Base-by-base conservation (phyloP, 495 filamentous ascomycete species). In the Penicillium canescens region DNA sequence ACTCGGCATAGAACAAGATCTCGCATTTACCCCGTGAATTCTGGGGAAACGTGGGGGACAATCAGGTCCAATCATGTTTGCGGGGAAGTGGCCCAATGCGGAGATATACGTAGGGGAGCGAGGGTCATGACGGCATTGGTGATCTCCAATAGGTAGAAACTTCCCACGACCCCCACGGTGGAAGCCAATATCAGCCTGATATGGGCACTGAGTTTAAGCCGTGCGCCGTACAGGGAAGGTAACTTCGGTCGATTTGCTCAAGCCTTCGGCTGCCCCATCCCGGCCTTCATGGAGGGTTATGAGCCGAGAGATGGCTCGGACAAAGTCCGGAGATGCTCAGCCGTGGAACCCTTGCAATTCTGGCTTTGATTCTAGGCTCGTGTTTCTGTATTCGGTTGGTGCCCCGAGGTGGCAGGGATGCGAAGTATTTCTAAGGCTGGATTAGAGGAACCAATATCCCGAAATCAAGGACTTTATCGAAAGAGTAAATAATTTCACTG, bases 41-140 rank as follows among this genome's bases (percentile, higher is more conserved):
- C 20, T 31, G 52, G 52, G 38, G 52, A 54, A 54, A 48, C 42
- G 44, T 48, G 52, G 42, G 52, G 52, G 52, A 26, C 10, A 20
- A 26, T 1, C 7, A 35, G 0, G 31, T 5, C 39, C 49, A 51
- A 38, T 53, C 31, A 37, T 3, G 1, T 51, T 51, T 51, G 39
- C 49, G 49, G 49, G 49, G 49, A 51, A 51, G 3, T 35, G 7
- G 5, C 36, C 36, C 1, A 44, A 46, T 38, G 14, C 23, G 42
- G 50, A 39, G 20, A 10, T n/a, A 18, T 10, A 11, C 34, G 18
- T 7, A 43, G 49, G 0, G 14, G 6, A 38, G 8, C 18, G 12
- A 1, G 4, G 33, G 33, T 36, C 23, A 33, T 52, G 50, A 52
- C 33, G 6, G 7, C 2, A 9, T 16, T 7, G 5, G 13, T 18